Base-by-base conservation (phyloP, 768 basidiomycete genomes). In the Lactarius deliciosus region DNA sequence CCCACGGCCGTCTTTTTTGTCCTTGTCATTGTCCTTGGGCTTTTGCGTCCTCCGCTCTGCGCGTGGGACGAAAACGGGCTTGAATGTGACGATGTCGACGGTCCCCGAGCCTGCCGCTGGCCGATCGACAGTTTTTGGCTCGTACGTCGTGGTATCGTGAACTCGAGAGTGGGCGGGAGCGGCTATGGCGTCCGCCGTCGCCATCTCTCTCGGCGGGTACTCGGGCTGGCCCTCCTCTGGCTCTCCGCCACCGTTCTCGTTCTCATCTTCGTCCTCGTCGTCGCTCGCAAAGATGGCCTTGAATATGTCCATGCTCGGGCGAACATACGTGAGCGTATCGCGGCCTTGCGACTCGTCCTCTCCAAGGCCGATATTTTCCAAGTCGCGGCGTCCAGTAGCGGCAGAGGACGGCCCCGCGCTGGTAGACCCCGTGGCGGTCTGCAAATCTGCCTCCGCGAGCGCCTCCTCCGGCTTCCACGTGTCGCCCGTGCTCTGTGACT, bases 201-300 rank as follows among this genome's bases (percentile, higher is more conserved):
- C 36, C 36, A 5, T 38, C 36, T 38, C 36, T 38, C 36, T 38
- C 36, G 36, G 36, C 25, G 47, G 22, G 28, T 47, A 64, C 13
- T 64, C 55, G 36, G 25, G 40, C 34, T 18, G 34, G 34, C 15
- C 53, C n/a, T n/a, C 75, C 75, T 71, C 72, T 34, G 75, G 73
- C 16, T 25, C 50, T 5, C 28, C 20, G 18, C 75, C 70, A 75
- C 70, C 57, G 60, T 76, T 73, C 25, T 73, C 76, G 20, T 78
- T 79, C 1, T 81, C 82, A 4, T 94, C 92, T 20, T 87, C 88
- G 41, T 92, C 91, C 72, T 96, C 94, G 55, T 94, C 92, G 67
- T 94, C 93, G 76, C 92, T 94, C 13, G 94, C 96, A 75, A 99
- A 99, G 67, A 99, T 98, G 3, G 96, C 95, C 75, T 96, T 97